These are phyloP conservation scores for Cerioporus squamosus DNA, from an alignment of 1,284 basidiomycete genomes.

Conservation along the genomic window DNA sequence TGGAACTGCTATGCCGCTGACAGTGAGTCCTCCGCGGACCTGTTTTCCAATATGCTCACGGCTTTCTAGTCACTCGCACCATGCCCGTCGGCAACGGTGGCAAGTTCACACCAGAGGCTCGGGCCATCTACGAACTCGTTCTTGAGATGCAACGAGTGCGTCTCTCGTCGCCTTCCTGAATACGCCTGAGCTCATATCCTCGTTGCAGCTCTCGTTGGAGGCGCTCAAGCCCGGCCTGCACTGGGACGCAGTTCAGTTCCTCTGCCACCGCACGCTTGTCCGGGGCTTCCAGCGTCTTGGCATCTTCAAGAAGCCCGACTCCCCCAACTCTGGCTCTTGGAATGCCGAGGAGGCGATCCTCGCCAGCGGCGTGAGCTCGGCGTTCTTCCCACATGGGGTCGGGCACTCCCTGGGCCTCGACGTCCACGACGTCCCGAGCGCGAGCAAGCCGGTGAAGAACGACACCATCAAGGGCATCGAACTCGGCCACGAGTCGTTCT, in stretches of 20 bases:
- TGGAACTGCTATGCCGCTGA: slow-evolving; percentile 84
- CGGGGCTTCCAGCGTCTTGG: slow-evolving; percentile 83
- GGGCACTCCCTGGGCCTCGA: slow-evolving; percentile 90
- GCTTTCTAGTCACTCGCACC: slow-evolving; percentile 66
- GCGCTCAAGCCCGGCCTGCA: slow-evolving; percentile 71
- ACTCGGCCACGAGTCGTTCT: slow-evolving; percentile 67
- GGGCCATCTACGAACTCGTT: slow-evolving; percentile 84
- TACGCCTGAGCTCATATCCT: neutral
- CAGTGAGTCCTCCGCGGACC: slow-evolving; percentile 43
- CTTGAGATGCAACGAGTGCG: slow-evolving; percentile 86
- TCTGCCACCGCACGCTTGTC: slow-evolving; percentile 80
- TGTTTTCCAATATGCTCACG: neutral
- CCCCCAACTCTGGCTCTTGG: slow-evolving; percentile 53
- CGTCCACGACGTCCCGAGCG: slow-evolving; percentile 84
- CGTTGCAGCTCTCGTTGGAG: slow-evolving; percentile 64
- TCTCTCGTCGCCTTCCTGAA: neutral
- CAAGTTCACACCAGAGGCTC: slow-evolving; percentile 79
- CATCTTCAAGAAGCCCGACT: slow-evolving; percentile 70
- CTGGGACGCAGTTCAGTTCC: slow-evolving; percentile 85
- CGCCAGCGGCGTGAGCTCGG: slow-evolving; percentile 73
- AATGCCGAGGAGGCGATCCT: slow-evolving; percentile 73
- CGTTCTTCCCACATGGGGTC: slow-evolving; percentile 92
- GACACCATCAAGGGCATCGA: slow-evolving; percentile 47
- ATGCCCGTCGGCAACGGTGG: slow-evolving; percentile 90
- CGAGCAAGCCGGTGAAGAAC: slow-evolving; percentile 67